Percentiles rank a stretch among this genome's conserved stretches.
These are phyloP conservation scores for Vanrija sp. DNA, from an alignment of 1,284 basidiomycete species.

Conservation along the genomic window DNA sequence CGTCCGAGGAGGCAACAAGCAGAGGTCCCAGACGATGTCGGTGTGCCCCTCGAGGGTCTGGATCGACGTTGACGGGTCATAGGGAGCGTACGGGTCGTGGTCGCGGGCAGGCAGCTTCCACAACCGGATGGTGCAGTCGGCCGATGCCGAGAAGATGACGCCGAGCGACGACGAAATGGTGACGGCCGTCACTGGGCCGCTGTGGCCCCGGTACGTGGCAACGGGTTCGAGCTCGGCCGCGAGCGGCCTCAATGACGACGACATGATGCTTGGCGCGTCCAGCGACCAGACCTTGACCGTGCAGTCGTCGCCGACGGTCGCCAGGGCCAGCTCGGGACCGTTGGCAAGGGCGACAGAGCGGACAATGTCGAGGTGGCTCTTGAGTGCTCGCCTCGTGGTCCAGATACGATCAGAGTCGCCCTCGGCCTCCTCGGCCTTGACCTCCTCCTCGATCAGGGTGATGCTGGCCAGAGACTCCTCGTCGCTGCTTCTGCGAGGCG, in stretches of 20 bases:
- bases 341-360: conserved; percentile 78
- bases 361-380: conserved; percentile 88
- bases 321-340: conserved; percentile 73
- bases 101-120: conserved; percentile 71
- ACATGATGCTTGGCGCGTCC: conserved; percentile 30
- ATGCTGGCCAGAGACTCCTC: conserved; percentile 40
- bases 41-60: conserved; percentile 86
- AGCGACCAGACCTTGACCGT: conserved; percentile 86
- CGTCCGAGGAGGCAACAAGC: conserved; percentile 47
- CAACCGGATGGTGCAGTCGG: conserved; percentile 84
- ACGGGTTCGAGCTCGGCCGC: conserved; percentile 80
- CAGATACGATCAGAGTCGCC: conserved; percentile 58
- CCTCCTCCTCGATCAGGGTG: conserved; percentile 53
- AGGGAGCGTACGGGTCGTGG: conserved; percentile 79
- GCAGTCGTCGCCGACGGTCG: conserved; percentile 89
- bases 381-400: conserved; percentile 75
- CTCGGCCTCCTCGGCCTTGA: conserved; percentile 54
- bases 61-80: conserved; percentile 70
- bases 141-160: conserved; percentile 81
- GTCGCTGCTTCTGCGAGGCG: conserved; percentile 18
- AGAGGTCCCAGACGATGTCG: conserved; percentile 92
- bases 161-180: conserved; percentile 73
- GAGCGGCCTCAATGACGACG: conserved; percentile 49
- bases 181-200: conserved; percentile 82
- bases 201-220: conserved; percentile 87